Percentiles rank a stretch among this genome's conserved stretches.
Evolutionary conservation across 805 yeast species (phyloP).

Genomic region (Yarrowia sp.): DNA sequence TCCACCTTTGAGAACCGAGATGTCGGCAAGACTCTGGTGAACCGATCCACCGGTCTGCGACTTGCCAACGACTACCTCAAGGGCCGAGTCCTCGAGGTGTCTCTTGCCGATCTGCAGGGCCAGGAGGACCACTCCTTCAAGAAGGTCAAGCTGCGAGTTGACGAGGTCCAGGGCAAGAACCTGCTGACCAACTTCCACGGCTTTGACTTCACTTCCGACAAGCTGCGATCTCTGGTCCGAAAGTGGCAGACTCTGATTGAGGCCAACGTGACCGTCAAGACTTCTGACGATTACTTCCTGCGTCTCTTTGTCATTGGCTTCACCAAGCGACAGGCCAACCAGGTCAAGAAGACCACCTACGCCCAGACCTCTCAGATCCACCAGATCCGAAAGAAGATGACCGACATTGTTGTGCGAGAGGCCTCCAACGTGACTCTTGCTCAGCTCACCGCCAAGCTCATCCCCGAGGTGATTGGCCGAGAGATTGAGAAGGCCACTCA

Average conservation of each 20-base stretch:
- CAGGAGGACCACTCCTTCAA: slow-evolving; percentile 98
- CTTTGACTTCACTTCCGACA: slow-evolving; percentile 95
- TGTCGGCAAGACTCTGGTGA: slow-evolving; percentile 97
- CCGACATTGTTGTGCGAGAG: slow-evolving; percentile 94
- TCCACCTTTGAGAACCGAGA: slow-evolving; percentile 97
- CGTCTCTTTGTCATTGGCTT: slow-evolving; percentile 96
- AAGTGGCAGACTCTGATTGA: slow-evolving; percentile 98
- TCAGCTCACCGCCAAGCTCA: slow-evolving; percentile 94
- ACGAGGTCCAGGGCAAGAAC: slow-evolving; percentile 98
- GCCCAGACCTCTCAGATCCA: slow-evolving; percentile 97
- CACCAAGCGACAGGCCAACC: slow-evolving; percentile 97
- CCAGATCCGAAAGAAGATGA: slow-evolving; percentile 94
- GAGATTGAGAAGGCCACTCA: slow-evolving; percentile 96
- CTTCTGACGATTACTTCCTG: slow-evolving; percentile 94
- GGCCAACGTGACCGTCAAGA: slow-evolving; percentile 97
- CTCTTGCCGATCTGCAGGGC: slow-evolving; percentile 96
- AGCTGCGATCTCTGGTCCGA: slow-evolving; percentile 95
- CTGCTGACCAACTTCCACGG: slow-evolving; percentile 99
- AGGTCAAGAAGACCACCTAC: slow-evolving; percentile 94
- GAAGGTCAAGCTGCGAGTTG: slow-evolving; percentile 96
- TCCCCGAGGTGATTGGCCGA: slow-evolving; percentile 98
- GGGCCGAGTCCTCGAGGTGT: slow-evolving; percentile 95
- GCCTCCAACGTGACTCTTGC: slow-evolving; percentile 92
- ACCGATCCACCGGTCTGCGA: slow-evolving; percentile 96
- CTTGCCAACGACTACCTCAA: slow-evolving; percentile 97